These are phyloP conservation scores for Yarrowia sp. DNA, from an alignment of 805 yeast species.

Conservation along the genomic window DNA sequence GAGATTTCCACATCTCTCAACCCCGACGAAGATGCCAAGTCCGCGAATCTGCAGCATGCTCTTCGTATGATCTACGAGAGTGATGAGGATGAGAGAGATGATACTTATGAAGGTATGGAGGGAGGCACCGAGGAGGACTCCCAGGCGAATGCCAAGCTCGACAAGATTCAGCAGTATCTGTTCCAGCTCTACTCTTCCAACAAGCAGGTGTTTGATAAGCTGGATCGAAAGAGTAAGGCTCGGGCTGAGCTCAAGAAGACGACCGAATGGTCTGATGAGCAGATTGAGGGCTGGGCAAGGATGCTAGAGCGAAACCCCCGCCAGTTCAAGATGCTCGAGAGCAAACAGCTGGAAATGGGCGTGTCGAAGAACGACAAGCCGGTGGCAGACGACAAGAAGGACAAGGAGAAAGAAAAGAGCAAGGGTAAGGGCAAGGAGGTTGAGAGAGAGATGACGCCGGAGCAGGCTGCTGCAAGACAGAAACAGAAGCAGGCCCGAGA, in stretches of 20 bases:
- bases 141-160: slow-evolving; percentile 38
- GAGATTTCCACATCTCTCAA: slow-evolving; percentile 33
- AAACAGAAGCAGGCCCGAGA: slow-evolving; percentile 19
- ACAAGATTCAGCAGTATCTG: slow-evolving; percentile 51
- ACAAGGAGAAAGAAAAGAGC: background rate
- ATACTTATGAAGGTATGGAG: slow-evolving; percentile 42
- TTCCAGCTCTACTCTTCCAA: slow-evolving; percentile 56
- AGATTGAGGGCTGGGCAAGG: slow-evolving; percentile 88
- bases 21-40: slow-evolving; percentile 27
- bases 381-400: background rate
- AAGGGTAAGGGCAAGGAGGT: background rate
- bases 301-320: slow-evolving; percentile 66
- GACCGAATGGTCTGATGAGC: slow-evolving; percentile 80
- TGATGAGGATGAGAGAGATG: slow-evolving; percentile 86
- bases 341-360: slow-evolving; percentile 6
- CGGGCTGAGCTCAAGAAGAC: slow-evolving; percentile 52
- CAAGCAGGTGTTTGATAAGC: slow-evolving; percentile 47
- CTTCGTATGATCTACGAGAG: slow-evolving; percentile 57
- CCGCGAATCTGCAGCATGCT: slow-evolving; percentile 29
- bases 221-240: slow-evolving; percentile 48
- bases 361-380: slow-evolving; percentile 5
- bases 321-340: slow-evolving; percentile 35
- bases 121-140: slow-evolving; percentile 34
- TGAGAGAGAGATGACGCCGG: background rate
- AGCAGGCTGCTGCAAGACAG: slow-evolving; percentile 11